phyloP scores from a whole-genome alignment of 305 asterid genomes.

The Solanum hybrid region DNA sequence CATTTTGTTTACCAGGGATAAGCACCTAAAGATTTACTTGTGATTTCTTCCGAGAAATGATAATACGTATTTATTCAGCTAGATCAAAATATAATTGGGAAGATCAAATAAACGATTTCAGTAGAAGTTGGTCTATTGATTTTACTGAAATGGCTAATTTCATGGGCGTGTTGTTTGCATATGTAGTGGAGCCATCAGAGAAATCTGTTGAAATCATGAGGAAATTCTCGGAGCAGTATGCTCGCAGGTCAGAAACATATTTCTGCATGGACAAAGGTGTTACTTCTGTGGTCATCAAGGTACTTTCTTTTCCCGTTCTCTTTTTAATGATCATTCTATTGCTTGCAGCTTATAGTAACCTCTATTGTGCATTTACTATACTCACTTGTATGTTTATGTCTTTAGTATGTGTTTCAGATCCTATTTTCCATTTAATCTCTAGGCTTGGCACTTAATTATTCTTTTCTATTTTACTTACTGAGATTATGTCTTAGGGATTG shows the following conservation, averaged over 20 bases:
- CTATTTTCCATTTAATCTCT: background rate
- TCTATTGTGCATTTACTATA: background rate
- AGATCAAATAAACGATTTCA: background rate
- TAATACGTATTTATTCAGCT: background rate
- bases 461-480: background rate
- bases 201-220: slow-evolving; percentile 91
- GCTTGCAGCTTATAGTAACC: background rate
- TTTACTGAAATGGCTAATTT: background rate
- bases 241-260: slow-evolving; percentile 73
- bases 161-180: background rate
- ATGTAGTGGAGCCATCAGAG: slow-evolving; percentile 78
- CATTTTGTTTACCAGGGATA: background rate
- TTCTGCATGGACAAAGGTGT: slow-evolving; percentile 90
- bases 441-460: background rate
- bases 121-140: background rate
- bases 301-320: slow-evolving; percentile 6
- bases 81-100: background rate
- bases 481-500: background rate
- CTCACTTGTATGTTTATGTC: background rate
- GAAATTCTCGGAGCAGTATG: slow-evolving; percentile 95
- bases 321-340: background rate
- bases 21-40: background rate
- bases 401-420: background rate
- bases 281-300: slow-evolving; percentile 97
- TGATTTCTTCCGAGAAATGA: background rate